phyloP scores from a whole-genome alignment of 768 basidiomycete species.

The Cyclocybe cylindracea region DNA sequence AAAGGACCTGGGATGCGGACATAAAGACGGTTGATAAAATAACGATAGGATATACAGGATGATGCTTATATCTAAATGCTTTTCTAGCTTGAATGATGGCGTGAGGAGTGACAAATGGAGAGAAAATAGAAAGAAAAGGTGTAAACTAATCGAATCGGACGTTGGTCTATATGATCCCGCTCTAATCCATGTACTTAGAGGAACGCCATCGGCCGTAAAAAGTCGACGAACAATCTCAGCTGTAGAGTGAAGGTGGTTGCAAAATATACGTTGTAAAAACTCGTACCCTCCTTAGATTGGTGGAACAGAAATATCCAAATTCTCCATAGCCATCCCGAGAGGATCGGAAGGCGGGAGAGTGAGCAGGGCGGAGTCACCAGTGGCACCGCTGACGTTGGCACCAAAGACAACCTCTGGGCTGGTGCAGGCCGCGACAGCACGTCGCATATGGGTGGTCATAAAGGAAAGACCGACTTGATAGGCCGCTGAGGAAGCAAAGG shows the following conservation, averaged over 20 bases:
- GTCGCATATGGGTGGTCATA: conserved; percentile 90
- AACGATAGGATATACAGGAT: not conserved
- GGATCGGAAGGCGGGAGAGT: conserved; percentile 50
- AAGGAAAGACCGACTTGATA: conserved; percentile 97
- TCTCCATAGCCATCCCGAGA: conserved; percentile 66
- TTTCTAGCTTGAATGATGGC: too few relatives aligned
- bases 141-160: too few relatives aligned
- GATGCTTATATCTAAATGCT: too few relatives aligned
- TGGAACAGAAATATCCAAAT: conserved; percentile 34
- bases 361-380: conserved; percentile 33
- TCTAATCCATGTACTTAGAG: too few relatives aligned
- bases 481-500: conserved; percentile 57
- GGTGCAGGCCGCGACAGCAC: conserved; percentile 93
- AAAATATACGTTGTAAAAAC: too few relatives aligned
- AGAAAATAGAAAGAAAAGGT: too few relatives aligned
- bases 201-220: too few relatives aligned
- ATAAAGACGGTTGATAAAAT: not conserved
- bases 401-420: conserved; percentile 90
- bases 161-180: too few relatives aligned
- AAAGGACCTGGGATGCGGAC: too few relatives aligned
- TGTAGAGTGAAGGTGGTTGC: too few relatives aligned
- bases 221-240: too few relatives aligned
- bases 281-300: not conserved
- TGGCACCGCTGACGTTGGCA: conserved; percentile 36
- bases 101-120: too few relatives aligned